These are phyloP conservation scores for Sporothrix pseudoabietina DNA, from an alignment of 2,329 filamentous ascomycete species.

Conservation along the genomic window DNA sequence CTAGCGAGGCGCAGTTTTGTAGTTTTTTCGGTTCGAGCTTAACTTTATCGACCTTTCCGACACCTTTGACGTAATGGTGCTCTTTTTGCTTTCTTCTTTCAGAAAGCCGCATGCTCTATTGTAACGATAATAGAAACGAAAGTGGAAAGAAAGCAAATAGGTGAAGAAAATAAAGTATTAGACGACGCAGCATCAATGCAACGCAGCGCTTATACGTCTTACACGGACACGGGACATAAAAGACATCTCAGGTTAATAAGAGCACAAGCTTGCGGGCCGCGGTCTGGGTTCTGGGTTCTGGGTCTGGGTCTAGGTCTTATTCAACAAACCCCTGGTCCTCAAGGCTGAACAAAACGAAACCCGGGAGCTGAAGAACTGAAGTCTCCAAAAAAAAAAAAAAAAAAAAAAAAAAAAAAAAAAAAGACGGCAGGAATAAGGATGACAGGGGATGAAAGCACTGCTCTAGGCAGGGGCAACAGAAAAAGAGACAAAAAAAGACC, in stretches of 20 bases:
- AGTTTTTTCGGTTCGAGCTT: too few species aligned
- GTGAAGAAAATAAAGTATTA: neutral
- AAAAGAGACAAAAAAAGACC: neutral
- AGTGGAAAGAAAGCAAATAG: neutral
- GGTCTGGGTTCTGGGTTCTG: neutral
- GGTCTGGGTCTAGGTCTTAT: neutral
- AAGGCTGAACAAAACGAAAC: conserved; percentile 1
- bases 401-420: too few species aligned
- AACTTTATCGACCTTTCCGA: neutral
- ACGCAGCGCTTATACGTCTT: neutral
- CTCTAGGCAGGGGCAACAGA: neutral
- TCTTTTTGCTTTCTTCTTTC: neutral
- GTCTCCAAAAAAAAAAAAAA: too few species aligned
- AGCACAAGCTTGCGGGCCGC: neutral
- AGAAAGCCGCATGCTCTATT: neutral
- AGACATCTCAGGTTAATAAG: neutral
- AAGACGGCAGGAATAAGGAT: neutral
- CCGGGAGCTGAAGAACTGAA: neutral
- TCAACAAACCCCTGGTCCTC: neutral
- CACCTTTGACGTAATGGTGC: neutral
- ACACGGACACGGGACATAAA: neutral
- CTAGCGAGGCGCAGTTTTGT: conserved; percentile 16
- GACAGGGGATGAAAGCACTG: neutral
- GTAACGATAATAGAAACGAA: neutral
- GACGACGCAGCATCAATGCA: neutral